Evolutionary conservation across 2,329 filamentous ascomycete species (phyloP).

Genomic region (Septoria petroselini): DNA sequence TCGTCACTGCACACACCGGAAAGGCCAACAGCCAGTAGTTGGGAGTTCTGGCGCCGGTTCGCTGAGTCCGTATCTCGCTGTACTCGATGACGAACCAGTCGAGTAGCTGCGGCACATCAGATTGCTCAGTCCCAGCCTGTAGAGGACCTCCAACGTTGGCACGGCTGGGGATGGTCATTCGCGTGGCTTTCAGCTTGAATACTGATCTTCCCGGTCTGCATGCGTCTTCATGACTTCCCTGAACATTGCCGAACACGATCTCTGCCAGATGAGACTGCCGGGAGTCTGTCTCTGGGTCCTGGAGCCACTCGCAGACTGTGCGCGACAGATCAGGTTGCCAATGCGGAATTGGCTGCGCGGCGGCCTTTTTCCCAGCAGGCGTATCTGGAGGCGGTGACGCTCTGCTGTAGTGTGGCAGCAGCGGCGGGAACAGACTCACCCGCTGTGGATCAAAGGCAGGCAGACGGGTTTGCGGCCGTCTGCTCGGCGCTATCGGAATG

Average conservation of each 20-base stretch:
- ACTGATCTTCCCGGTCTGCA: background rate
- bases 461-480: background rate
- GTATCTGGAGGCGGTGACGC: constrained; percentile 2
- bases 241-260: background rate
- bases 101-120: background rate
- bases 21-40: constrained; percentile 17
- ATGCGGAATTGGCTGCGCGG: background rate
- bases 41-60: background rate
- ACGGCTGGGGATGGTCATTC: constrained; percentile 5
- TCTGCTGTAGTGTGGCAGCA: constrained; percentile 7
- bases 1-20: constrained; percentile 3
- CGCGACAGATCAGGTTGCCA: background rate
- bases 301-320: constrained; percentile 3
- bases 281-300: constrained; percentile 2
- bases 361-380: background rate
- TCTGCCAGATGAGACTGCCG: background rate
- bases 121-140: background rate
- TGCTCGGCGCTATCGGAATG: background rate
- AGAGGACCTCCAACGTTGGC: background rate
- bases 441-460: background rate
- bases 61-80: background rate
- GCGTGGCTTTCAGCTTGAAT: constrained; percentile 3
- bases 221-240: background rate
- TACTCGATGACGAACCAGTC: constrained; percentile 9
- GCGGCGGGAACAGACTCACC: background rate